A percentile compares a stretch with the other conserved stretches of the same genome.
Evolutionary conservation across 176 grass and related monocot genomes (phyloP).

Genomic region (Elaeis guineensis): DNA sequence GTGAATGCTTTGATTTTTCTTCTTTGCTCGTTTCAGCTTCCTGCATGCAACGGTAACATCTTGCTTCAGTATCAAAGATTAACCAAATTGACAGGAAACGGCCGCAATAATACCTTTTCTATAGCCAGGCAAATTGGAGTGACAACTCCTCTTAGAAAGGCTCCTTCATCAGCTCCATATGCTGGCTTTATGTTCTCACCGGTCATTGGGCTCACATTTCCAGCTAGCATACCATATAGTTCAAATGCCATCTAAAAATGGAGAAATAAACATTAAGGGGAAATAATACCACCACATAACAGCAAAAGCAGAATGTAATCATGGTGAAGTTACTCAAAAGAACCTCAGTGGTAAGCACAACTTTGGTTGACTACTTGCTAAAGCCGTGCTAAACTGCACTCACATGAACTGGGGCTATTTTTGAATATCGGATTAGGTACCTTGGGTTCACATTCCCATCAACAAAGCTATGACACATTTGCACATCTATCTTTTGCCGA

Average conservation of each 20-base stretch:
- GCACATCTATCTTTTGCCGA: no score
- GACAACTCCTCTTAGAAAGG: slow-evolving; percentile 81
- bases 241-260: slow-evolving; percentile 86
- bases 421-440: no score
- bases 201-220: slow-evolving; percentile 83
- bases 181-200: slow-evolving; percentile 91
- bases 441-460: no score
- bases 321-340: no score
- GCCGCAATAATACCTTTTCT: slow-evolving; percentile 37
- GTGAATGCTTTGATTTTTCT: slow-evolving; percentile 86
- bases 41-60: slow-evolving; percentile 25
- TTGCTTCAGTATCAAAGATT: background rate
- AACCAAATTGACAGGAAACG: slow-evolving; percentile 7
- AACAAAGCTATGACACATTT: no score
- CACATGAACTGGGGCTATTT: no score
- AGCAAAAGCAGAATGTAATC: background rate
- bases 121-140: slow-evolving; percentile 83
- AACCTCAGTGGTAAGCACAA: no score
- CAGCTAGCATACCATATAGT: slow-evolving; percentile 84
- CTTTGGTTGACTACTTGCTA: no score
- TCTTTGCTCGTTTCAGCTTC: slow-evolving; percentile 73
- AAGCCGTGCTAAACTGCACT: no score
- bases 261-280: slow-evolving; percentile 7
- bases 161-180: slow-evolving; percentile 79
- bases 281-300: background rate